Evolutionary conservation across 2,329 filamentous ascomycete genomes (phyloP), one percentile per base, ranked within the genome.

Genomic region (Zalaria obscura): DNA sequence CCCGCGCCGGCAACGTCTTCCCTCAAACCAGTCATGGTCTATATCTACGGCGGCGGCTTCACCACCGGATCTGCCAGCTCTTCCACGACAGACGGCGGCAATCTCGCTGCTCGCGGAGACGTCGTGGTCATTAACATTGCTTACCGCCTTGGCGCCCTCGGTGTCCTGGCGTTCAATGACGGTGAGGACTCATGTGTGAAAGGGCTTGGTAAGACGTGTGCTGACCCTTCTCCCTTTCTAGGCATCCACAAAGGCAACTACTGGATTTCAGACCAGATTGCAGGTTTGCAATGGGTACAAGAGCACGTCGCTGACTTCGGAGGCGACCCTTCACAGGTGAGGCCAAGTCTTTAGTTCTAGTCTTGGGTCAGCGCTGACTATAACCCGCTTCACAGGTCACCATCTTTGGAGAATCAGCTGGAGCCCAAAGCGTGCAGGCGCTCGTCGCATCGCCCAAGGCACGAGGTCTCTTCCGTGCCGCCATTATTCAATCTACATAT

Each of bases 181-280:
- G 18, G 18, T 18, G 18, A 18, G 18, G 18, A 18, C 18, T 18
- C 18, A 18, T 18, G 18, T 18, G 18, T 18, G 18, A 18, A 18
- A 18, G 18, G 18, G 18, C 18, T 18, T 18, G 18, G 18, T 18
- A 18, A 18, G 18, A 18, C 18, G 18, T 18, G 18, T 18, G 18
- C 18, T 18, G 18, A 18, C 18, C 18, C 18, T 18, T 18, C 18
- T 18, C 18, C 18, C 18, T 18, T 18, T 18, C 18, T 18, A 18
- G 63, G 65, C 10, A 52, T 59, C 3, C 62, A 65, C 2, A 66
- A 65, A 11, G 69, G 68, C 27, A 73, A 73, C 42, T 69, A 64
- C 40, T 68, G 67, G 4, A 54, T 74, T 2, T 61, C 60, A 4
- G 69, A 73, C 49, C 66, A 70, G 48, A 64, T 68, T 39, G 62